These are phyloP conservation scores for Fraxinus anomala DNA, from an alignment of 257 asterid species.

Conservation along the genomic window DNA sequence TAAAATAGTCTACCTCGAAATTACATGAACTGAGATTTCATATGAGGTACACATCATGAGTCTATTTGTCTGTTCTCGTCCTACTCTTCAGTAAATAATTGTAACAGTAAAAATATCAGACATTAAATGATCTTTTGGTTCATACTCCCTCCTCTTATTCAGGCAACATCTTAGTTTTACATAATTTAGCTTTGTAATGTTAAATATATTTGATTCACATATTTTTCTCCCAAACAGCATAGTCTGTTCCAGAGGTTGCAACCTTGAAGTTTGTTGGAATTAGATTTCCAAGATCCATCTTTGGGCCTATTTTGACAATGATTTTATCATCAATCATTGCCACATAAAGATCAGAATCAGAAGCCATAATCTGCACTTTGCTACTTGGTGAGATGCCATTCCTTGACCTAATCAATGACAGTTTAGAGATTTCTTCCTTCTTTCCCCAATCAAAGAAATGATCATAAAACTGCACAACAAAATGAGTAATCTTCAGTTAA, in stretches of 20 bases:
- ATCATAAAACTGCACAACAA: slow-evolving; percentile 67
- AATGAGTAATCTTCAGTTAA: neutral
- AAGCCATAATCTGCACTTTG: slow-evolving; percentile 65
- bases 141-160: neutral
- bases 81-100: neutral
- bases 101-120: neutral
- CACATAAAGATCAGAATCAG: slow-evolving; percentile 68
- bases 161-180: neutral
- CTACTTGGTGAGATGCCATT: slow-evolving; percentile 61
- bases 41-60: no score
- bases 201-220: slow-evolving; percentile 1
- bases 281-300: slow-evolving; percentile 55
- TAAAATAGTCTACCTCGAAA: no score
- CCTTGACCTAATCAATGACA: slow-evolving; percentile 50
- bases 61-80: neutral
- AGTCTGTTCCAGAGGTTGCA: slow-evolving; percentile 57
- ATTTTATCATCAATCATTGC: slow-evolving; percentile 65
- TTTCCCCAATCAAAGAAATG: slow-evolving; percentile 76
- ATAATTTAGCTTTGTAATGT: neutral
- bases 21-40: no score
- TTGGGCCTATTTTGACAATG: slow-evolving; percentile 67
- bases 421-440: slow-evolving; percentile 55
- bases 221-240: slow-evolving; percentile 66
- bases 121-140: neutral
- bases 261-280: slow-evolving; percentile 57